These are phyloP conservation scores for Tuber umbilicatum DNA, from an alignment of 495 filamentous ascomycete genomes.

Conservation along the genomic window DNA sequence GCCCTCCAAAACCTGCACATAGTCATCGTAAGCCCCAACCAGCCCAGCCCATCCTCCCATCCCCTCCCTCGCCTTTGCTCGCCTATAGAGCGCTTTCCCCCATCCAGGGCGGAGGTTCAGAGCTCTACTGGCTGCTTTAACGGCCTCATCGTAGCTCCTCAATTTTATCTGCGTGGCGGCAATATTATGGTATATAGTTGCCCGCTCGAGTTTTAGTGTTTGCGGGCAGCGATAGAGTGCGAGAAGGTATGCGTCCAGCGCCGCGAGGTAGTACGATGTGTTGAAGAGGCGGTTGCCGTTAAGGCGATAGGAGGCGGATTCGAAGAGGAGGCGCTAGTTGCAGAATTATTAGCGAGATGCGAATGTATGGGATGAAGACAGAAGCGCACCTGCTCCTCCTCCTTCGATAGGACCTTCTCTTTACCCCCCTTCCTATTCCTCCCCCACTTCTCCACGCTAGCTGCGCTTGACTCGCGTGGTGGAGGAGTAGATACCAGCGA, in stretches of 20 bases:
- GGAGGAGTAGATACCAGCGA: neutral
- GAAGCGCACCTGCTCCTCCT: conserved; percentile 65
- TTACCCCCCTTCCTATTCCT: neutral
- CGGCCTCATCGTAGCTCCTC: conserved; percentile 74
- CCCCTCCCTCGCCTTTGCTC: conserved; percentile 65
- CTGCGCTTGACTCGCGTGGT: neutral
- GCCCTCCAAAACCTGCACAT: conserved; percentile 15
- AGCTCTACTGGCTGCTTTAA: conserved; percentile 62
- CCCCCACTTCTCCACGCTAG: neutral
- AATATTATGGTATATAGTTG: conserved; percentile 77
- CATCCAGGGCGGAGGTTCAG: conserved; percentile 65
- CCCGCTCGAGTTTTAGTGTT: conserved; percentile 83
- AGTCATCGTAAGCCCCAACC: conserved; percentile 63
- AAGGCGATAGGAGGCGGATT: conserved; percentile 66
- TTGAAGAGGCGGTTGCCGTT: conserved; percentile 71
- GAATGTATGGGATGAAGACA: conserved; percentile 5
- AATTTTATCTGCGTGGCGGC: conserved; percentile 81
- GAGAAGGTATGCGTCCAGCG: conserved; percentile 77
- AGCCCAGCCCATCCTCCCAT: conserved; percentile 68
- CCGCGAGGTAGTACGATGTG: conserved; percentile 63
- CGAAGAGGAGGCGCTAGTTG: conserved; percentile 55
- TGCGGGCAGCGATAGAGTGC: conserved; percentile 72
- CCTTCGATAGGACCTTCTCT: conserved; percentile 52
- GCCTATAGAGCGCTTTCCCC: conserved; percentile 73
- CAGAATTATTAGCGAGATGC: conserved; percentile 6